A percentile compares a stretch with the other conserved stretches of the same genome.
These are phyloP conservation scores for Monilinia vaccinii-corymbosi DNA, from an alignment of 2,329 filamentous ascomycete genomes.

Conservation along the genomic window DNA sequence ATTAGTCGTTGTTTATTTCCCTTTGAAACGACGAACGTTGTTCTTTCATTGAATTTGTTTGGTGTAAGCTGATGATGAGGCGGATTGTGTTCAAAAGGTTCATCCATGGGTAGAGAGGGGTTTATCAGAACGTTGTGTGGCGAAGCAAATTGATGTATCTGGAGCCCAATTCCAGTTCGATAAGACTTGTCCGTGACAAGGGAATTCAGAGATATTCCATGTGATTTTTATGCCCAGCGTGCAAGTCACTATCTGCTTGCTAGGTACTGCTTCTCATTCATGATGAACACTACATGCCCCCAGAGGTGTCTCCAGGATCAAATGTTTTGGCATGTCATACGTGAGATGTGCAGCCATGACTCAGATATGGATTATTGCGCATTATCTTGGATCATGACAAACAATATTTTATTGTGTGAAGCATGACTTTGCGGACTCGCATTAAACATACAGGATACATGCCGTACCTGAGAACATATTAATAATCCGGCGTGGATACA, in stretches of 20 bases:
- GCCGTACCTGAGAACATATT: too few species aligned
- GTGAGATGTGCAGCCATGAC: neutral
- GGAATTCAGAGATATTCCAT: too few species aligned
- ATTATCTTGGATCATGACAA: neutral
- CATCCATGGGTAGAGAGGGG: fast-evolving
- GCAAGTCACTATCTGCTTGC: neutral
- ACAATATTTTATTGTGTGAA: neutral
- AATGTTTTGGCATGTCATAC: too few species aligned
- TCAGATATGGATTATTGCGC: neutral
- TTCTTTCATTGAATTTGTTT: too few species aligned
- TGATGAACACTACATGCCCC: neutral
- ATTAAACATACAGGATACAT: neutral
- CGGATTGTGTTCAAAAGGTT: neutral
- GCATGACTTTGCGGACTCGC: neutral
- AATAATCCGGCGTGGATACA: neutral
- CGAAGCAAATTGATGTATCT: too few species aligned
- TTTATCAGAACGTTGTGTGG: neutral
- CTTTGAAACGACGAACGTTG: too few species aligned
- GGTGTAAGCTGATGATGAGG: too few species aligned
- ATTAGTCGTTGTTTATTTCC: too few species aligned
- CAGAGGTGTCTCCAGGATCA: too few species aligned
- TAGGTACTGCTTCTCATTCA: too few species aligned
- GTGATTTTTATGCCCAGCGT: neutral
- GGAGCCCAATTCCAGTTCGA: neutral
- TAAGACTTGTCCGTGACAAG: neutral